phyloP scores from a whole-genome alignment of 495 filamentous ascomycete genomes.

The Xylaria flabelliformis region DNA sequence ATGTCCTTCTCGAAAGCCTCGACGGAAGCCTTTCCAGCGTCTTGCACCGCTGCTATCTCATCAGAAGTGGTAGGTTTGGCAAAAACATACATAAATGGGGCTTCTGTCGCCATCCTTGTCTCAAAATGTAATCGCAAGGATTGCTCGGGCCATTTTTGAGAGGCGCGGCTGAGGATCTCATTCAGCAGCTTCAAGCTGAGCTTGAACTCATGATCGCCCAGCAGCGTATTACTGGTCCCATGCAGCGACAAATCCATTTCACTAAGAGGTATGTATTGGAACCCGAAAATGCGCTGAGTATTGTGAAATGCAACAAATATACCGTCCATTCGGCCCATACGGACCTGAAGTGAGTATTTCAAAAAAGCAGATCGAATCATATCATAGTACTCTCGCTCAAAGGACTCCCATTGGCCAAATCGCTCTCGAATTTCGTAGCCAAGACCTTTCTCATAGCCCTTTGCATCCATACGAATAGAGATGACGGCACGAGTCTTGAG shows the following conservation, averaged over 20 bases:
- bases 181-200: conserved; percentile 80
- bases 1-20: conserved; percentile 72
- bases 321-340: conserved; percentile 97
- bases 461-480: conserved; percentile 83
- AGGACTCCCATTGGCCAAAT: conserved; percentile 83
- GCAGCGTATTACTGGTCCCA: conserved; percentile 63
- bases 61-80: conserved; percentile 80
- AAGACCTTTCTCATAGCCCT: conserved; percentile 71
- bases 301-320: conserved; percentile 99
- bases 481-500: conserved; percentile 93
- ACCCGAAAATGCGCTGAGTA: conserved; percentile 92
- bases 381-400: conserved; percentile 93
- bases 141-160: conserved; percentile 70
- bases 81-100: conserved; percentile 85
- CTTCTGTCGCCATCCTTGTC: conserved; percentile 60
- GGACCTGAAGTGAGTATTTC: conserved; percentile 95
- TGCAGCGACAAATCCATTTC: conserved; percentile 92
- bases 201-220: conserved; percentile 91
- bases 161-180: conserved; percentile 74
- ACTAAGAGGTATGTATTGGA: conserved; percentile 84
- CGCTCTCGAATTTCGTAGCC: conserved; percentile 85
- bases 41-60: conserved; percentile 77
- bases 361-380: conserved; percentile 95
- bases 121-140: conserved; percentile 90
- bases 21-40: conserved; percentile 62